Conservation (phyloP, 257 asterid genomes). For the Solanum rostratum region DNA sequence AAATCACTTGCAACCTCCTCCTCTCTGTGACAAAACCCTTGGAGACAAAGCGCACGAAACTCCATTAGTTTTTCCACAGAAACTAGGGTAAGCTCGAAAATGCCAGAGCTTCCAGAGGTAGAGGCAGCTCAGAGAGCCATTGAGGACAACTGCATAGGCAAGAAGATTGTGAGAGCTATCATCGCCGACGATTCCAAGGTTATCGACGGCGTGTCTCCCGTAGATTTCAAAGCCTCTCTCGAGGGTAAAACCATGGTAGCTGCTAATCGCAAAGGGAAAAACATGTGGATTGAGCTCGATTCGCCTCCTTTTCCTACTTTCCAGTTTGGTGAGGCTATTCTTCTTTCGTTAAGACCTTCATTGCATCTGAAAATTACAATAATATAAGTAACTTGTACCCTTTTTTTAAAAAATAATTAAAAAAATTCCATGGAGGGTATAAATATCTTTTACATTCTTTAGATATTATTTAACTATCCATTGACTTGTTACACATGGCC, state of each 20-base stretch:
- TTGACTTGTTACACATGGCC: too few relatives aligned
- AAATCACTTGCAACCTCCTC: not conserved
- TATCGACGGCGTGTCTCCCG: conserved; percentile 62
- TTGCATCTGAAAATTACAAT: too few relatives aligned
- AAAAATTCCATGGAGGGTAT: too few relatives aligned
- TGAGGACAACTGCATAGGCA: conserved; percentile 73
- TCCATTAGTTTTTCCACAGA: not conserved
- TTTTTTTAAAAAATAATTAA: too few relatives aligned
- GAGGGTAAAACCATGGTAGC: conserved; percentile 75
- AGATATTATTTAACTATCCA: too few relatives aligned
- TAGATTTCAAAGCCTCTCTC: conserved; percentile 69
- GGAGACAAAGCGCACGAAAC: not conserved
- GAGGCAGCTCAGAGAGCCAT: conserved; percentile 96
- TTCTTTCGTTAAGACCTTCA: not conserved
- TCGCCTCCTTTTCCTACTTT: conserved; percentile 96
- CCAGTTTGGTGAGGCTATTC: conserved; percentile 59
- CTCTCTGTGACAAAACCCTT: not conserved
- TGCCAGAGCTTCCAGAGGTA: conserved; percentile 99
- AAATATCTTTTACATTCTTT: too few relatives aligned
- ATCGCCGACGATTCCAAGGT: conserved; percentile 83
- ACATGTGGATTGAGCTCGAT: conserved; percentile 94
- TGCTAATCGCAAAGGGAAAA: conserved; percentile 91
- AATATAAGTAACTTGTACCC: too few relatives aligned
- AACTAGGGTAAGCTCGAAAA: conserved; percentile 6
- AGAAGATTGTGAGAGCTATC: conserved; percentile 46